Conservation (phyloP, 345 rosid species). For the Trapa bicornis region DNA sequence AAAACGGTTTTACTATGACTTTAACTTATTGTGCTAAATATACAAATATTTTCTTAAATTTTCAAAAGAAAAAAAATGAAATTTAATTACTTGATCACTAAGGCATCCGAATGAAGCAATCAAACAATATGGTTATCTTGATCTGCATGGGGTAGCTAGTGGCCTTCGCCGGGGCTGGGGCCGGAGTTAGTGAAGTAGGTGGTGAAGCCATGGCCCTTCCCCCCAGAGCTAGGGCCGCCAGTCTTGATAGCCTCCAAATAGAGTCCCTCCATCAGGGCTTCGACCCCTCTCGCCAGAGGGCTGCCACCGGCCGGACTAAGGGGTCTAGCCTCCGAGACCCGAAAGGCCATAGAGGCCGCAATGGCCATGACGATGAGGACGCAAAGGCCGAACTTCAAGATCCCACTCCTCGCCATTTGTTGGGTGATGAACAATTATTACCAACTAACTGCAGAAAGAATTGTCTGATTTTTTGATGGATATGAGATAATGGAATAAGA, state of each 20-base stretch:
- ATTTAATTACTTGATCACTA: no score
- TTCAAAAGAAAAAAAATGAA: no score
- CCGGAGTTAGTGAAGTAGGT: constrained; percentile 9
- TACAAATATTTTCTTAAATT: no score
- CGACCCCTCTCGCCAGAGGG: constrained; percentile 11
- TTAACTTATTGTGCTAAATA: no score
- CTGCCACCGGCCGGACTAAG: constrained; percentile 2
- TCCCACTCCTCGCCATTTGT: constrained; percentile 16
- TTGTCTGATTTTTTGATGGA: not conserved
- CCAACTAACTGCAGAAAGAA: not conserved
- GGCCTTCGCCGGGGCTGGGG: constrained; percentile 25
- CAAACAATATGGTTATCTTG: no score
- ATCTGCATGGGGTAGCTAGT: constrained; percentile 4
- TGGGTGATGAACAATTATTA: not conserved
- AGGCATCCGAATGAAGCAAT: not conserved
- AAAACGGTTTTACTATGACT: no score
- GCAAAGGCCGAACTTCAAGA: constrained; percentile 1
- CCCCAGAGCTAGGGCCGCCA: constrained; percentile 25
- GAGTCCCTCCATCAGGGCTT: constrained; percentile 13
- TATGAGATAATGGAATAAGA: not conserved
- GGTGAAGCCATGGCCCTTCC: constrained; percentile 8
- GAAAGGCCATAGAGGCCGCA: constrained; percentile 3
- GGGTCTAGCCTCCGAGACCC: constrained; percentile 23
- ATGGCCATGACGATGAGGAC: constrained; percentile 10
- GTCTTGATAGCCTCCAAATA: constrained; percentile 22